Percentiles rank a stretch among this genome's conserved stretches.
Conservation (phyloP, 2,329 filamentous ascomycete genomes). For the Thermothelomyces thermophilus region DNA sequence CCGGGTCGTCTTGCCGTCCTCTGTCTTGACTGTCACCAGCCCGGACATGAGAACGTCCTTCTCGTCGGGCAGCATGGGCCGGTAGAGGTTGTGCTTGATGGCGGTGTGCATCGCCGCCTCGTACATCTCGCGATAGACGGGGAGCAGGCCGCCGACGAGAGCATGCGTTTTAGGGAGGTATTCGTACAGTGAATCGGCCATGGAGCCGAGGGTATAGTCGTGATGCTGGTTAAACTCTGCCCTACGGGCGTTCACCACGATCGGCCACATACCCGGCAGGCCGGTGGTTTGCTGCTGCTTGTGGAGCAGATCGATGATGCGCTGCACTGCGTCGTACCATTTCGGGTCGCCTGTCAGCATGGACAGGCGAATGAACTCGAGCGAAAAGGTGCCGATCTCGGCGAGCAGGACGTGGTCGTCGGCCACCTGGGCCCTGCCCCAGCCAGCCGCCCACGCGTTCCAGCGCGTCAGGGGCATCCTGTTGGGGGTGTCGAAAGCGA, state of each 20-base stretch:
- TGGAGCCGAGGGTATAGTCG: constrained; percentile 31
- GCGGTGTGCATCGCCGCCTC: constrained; percentile 53
- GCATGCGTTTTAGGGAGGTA: constrained; percentile 45
- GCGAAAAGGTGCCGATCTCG: constrained; percentile 54
- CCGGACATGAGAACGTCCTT: constrained; percentile 57
- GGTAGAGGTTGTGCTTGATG: constrained; percentile 55
- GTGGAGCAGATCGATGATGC: constrained; percentile 58
- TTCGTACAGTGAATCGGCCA: constrained; percentile 41
- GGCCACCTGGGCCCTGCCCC: constrained; percentile 28
- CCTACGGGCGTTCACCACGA: constrained; percentile 36
- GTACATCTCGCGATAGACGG: constrained; percentile 56
- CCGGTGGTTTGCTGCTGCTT: constrained; percentile 57
- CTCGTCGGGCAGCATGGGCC: constrained; percentile 53
- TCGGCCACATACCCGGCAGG: constrained; percentile 69
- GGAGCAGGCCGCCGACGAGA: constrained; percentile 53
- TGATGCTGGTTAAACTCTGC: constrained; percentile 25
- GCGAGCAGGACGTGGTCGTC: constrained; percentile 33
- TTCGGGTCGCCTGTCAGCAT: constrained; percentile 66
- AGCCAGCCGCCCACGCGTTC: constrained; percentile 38
- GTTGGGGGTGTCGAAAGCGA: constrained; percentile 40
- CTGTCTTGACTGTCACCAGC: constrained; percentile 22
- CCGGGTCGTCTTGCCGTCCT: constrained; percentile 28
- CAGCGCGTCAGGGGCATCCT: constrained; percentile 47
- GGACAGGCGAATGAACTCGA: constrained; percentile 68
- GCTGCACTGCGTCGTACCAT: constrained; percentile 66